Evolutionary conservation across 1,139 yeast species (phyloP).

Genomic region (Blastobotrys arbuscula): DNA sequence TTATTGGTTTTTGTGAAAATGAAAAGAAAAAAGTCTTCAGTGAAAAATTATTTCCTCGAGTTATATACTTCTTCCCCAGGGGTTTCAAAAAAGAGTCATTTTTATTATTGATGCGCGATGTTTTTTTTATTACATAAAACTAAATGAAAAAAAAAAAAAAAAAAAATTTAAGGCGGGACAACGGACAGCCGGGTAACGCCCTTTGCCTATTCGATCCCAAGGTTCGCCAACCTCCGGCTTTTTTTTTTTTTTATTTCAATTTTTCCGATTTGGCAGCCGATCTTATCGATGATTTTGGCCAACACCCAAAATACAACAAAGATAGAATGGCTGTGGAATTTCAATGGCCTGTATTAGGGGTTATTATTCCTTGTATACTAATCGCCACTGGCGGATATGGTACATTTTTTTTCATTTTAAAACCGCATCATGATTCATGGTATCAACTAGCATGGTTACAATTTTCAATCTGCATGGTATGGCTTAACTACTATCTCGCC

Average conservation of each 20-base stretch:
- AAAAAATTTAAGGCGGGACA: not conserved
- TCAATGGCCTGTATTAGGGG: constrained; percentile 30
- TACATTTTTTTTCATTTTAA: constrained; percentile 53
- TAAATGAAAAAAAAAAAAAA: not conserved
- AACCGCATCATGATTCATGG: constrained; percentile 38
- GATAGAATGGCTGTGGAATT: constrained; percentile 29
- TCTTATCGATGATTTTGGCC: no score
- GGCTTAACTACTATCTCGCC: constrained; percentile 67
- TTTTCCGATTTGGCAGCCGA: no score
- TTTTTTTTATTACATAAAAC: not conserved
- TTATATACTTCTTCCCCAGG: not conserved
- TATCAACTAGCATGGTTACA: constrained; percentile 47
- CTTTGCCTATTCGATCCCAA: no score
- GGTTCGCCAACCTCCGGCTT: no score
- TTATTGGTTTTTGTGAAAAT: not conserved
- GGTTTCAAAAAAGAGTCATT: not conserved
- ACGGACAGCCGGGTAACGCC: not conserved
- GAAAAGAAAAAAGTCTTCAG: no score
- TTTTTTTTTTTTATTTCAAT: no score
- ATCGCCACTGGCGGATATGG: constrained; percentile 62
- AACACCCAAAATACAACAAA: not conserved
- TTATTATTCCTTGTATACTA: constrained; percentile 51
- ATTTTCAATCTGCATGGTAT: constrained; percentile 48
- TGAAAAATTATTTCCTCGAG: constrained; percentile 3
- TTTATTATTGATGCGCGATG: not conserved